These are phyloP conservation scores for Trichoderma sp. DNA, from an alignment of 2,329 filamentous ascomycete species.

Conservation along the genomic window DNA sequence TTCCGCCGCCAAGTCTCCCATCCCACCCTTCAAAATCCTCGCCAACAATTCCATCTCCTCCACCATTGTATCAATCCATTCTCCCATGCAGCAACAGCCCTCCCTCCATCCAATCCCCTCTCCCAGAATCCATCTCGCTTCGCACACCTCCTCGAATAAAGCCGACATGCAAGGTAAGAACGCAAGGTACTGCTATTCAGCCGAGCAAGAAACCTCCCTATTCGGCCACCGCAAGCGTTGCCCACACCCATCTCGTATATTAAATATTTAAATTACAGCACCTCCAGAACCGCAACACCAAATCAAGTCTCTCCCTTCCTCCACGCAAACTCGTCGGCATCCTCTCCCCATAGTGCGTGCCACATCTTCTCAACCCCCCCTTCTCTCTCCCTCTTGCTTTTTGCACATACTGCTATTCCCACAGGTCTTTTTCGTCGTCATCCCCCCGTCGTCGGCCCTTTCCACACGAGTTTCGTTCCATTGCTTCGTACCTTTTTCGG, in stretches of 20 bases:
- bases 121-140: not conserved
- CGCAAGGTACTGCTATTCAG: not conserved
- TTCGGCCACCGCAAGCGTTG: not conserved
- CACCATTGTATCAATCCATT: not conserved
- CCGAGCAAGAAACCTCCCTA: not conserved
- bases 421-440: not conserved
- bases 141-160: not conserved
- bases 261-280: not conserved
- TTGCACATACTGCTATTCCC: not conserved
- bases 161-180: not conserved
- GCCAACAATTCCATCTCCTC: not conserved
- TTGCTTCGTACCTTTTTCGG: not conserved
- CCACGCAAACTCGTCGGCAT: not conserved
- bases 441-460: conserved; percentile 9
- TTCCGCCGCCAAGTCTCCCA: not conserved
- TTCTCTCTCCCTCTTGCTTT: not conserved
- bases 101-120: not conserved
- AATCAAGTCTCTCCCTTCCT: not conserved
- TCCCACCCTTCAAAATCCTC: not conserved
- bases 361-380: not conserved
- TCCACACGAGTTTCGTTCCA: not conserved
- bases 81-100: not conserved
- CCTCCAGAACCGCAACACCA: not conserved
- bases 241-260: not conserved
- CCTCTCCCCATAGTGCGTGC: not conserved